Base-by-base conservation (phyloP, 2,329 filamentous ascomycete genomes). In the Pseudocercospora musae region DNA sequence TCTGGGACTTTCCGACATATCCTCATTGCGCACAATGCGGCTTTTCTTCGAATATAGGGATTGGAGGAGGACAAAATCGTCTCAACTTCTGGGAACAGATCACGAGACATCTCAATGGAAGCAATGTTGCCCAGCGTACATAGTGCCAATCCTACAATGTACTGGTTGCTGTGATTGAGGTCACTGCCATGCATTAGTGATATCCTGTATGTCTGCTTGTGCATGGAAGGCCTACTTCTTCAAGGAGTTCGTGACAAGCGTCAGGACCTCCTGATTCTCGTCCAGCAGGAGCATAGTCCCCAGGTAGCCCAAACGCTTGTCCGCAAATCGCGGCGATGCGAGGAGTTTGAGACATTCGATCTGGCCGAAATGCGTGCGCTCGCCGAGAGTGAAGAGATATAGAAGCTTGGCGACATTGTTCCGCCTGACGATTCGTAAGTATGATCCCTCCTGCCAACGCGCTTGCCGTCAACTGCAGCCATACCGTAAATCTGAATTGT, bases 401-500 rank as follows among this genome's bases (percentile, higher is more conserved):
- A 99, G 86, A 37, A 99, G 87, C 79, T 99, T 99, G 63, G 95
- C 93, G 72, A 99, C 95, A 85, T 99, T 99, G 83, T 99, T 99
- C 76, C 95, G 89, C 80, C 94, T 97, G 77, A 60, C 48, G 29
- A 23, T 15, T 9, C 31, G 50, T 62, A 21, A 60, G 60, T 31
- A 29, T 48, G 9, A 50, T 33, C 55, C 52, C 29, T 49, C 31
- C 33, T 54, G 57, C 44, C 59, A 56, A 33, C 60, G 21, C 42
- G 62, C 29, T 8, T 40, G 31, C 15, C 20, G 31, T 10, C 42
- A 27, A 25, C 31, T n/a, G 25, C 25, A 78, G 25, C 15, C 84
- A 74, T 82, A 97, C 93, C 94, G 89, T 72, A 96, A 84, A 75
- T 91, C 90, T 70, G 91, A 92, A 76, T 99, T 93, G 74, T 90